Conservation (phyloP, 1,284 basidiomycete genomes). For the Ganoderma meredithae region DNA sequence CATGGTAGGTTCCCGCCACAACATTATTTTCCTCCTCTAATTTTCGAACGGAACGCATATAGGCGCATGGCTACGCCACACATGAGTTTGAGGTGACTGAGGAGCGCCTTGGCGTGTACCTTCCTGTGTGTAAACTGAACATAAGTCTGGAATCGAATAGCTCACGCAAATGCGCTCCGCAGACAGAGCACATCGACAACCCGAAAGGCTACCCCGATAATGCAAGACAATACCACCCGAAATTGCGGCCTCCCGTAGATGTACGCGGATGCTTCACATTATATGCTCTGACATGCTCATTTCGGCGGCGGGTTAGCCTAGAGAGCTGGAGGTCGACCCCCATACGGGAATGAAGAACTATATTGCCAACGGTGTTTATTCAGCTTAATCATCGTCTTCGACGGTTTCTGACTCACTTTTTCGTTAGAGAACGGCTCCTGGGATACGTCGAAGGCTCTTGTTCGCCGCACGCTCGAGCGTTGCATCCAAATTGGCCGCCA, state of each 20-base stretch:
- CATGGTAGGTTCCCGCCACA: conserved; percentile 49
- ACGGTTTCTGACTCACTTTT: neutral
- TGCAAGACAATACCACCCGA: conserved; percentile 77
- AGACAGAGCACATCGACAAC: conserved; percentile 91
- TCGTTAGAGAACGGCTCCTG: conserved; percentile 72
- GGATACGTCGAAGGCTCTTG: conserved; percentile 89
- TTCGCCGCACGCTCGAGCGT: conserved; percentile 78
- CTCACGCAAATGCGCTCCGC: neutral
- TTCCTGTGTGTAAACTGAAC: conserved; percentile 61
- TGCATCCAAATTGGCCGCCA: conserved; percentile 74
- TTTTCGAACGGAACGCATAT: neutral
- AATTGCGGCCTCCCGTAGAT: conserved; percentile 76
- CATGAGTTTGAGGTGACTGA: conserved; percentile 91
- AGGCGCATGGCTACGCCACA: conserved; percentile 85
- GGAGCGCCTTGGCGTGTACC: conserved; percentile 88
- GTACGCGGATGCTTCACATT: conserved; percentile 43
- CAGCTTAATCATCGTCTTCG: neutral
- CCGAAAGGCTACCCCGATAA: conserved; percentile 90
- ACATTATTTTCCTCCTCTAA: neutral
- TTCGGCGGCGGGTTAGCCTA: conserved; percentile 51
- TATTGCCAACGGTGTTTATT: conserved; percentile 79
- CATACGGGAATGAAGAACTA: conserved; percentile 96
- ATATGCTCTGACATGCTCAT: conserved; percentile 30
- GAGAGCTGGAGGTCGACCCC: conserved; percentile 88
- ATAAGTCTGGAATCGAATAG: neutral